Conservation (phyloP, 2,329 filamentous ascomycete species). For the Botryosphaeria dothidea region DNA sequence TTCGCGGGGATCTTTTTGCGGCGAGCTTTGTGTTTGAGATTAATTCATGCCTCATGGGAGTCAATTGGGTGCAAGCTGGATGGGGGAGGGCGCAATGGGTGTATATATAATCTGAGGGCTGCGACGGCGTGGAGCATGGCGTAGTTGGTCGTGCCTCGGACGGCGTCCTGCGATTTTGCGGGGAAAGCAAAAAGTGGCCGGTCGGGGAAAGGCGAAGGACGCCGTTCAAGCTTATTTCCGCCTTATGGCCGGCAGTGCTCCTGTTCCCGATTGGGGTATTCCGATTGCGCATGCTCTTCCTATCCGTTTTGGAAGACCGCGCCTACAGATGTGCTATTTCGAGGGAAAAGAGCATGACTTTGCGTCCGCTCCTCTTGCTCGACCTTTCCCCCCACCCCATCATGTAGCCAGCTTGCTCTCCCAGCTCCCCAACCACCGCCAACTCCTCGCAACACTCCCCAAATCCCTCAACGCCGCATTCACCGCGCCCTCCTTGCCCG, state of each 20-base stretch:
- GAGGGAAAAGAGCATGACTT: no score
- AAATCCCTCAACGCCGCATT: constrained; percentile 62
- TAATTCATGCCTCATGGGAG: neutral
- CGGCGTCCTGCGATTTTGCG: neutral
- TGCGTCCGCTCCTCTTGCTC: no score
- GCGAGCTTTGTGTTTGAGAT: neutral
- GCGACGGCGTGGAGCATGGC: neutral
- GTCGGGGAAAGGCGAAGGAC: neutral
- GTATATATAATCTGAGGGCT: neutral
- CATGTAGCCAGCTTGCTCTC: constrained; percentile 25
- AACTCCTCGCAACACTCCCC: constrained; percentile 58
- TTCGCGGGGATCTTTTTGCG: neutral
- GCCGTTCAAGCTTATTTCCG: constrained; percentile 11
- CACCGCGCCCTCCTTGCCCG: constrained; percentile 60
- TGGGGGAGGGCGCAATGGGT: neutral
- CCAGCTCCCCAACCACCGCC: constrained; percentile 73
- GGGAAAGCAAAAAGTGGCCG: constrained; percentile 8
- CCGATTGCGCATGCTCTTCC: neutral
- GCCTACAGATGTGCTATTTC: no score
- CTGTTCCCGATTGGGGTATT: no score
- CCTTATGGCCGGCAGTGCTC: neutral
- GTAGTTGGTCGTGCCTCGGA: neutral
- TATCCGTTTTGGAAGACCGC: no score
- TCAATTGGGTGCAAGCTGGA: neutral
- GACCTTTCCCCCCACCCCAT: neutral